Conservation (phyloP, 108 stramenopile genomes). For the Cyclotella baltica region DNA sequence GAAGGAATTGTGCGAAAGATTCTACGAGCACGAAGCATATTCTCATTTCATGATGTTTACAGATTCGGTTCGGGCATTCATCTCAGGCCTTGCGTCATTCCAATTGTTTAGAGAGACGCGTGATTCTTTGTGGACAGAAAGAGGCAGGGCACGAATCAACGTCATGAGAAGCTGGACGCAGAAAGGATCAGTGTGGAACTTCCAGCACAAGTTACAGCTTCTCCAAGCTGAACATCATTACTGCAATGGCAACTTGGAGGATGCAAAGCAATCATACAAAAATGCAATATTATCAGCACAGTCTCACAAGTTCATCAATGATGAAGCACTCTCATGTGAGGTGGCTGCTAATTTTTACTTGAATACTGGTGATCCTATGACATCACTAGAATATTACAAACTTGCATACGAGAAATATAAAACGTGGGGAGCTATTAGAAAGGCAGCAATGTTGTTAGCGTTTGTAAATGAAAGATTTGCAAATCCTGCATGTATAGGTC, state of each 20-base stretch:
- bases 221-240: slow-evolving; percentile 32
- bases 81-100: slow-evolving; percentile 3
- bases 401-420: slow-evolving; percentile 13
- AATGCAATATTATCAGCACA: slow-evolving; percentile 25
- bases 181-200: slow-evolving; percentile 17
- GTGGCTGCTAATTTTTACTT: slow-evolving; percentile 22
- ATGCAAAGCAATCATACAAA: slow-evolving; percentile 8
- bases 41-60: background rate
- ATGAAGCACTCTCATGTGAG: slow-evolving; percentile 30
- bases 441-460: no score
- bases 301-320: slow-evolving; percentile 13
- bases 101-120: slow-evolving; percentile 10
- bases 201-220: slow-evolving; percentile 15
- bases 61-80: background rate
- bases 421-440: slow-evolving; percentile 34
- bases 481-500: no score
- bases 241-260: slow-evolving; percentile 6
- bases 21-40: background rate
- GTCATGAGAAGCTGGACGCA: slow-evolving; percentile 4
- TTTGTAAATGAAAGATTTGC: no score
- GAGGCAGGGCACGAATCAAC: background rate
- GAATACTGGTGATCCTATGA: background rate
- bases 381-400: slow-evolving; percentile 3
- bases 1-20: background rate
- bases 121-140: slow-evolving; percentile 5